These are phyloP conservation scores for Acacia melanoxylon DNA, from an alignment of 306 rosid species.

Conservation along the genomic window DNA sequence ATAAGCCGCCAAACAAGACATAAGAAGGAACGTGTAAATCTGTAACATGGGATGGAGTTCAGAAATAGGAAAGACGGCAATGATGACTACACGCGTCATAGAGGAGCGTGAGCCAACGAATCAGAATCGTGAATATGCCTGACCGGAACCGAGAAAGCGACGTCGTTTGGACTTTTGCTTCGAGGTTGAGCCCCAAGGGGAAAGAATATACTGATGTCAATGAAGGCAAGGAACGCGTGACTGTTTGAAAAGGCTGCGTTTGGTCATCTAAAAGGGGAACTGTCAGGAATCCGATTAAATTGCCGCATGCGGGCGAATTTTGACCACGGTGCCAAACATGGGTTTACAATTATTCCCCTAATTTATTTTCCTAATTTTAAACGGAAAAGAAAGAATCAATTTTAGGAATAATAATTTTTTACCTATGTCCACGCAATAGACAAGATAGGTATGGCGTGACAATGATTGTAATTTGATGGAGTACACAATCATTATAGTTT, in stretches of 20 bases:
- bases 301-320: neutral
- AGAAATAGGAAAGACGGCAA: neutral
- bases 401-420: neutral
- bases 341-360: neutral
- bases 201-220: neutral
- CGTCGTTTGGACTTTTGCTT: neutral
- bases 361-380: neutral
- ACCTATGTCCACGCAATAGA: constrained; percentile 22
- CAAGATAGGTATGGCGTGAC: constrained; percentile 25
- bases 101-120: neutral
- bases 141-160: neutral
- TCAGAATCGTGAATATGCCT: neutral
- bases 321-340: neutral
- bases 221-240: neutral
- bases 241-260: neutral
- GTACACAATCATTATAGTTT: constrained; percentile 26
- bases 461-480: neutral
- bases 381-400: neutral
- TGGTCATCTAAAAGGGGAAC: neutral
- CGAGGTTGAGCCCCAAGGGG: neutral
- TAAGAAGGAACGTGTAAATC: neutral
- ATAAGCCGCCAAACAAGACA: constrained; percentile 2
- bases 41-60: constrained; percentile 1
- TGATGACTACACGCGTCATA: neutral
- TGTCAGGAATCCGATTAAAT: neutral